These are phyloP conservation scores for Liquidambar formosana DNA, from an alignment of 164 flowering plant genomes.

Conservation along the genomic window DNA sequence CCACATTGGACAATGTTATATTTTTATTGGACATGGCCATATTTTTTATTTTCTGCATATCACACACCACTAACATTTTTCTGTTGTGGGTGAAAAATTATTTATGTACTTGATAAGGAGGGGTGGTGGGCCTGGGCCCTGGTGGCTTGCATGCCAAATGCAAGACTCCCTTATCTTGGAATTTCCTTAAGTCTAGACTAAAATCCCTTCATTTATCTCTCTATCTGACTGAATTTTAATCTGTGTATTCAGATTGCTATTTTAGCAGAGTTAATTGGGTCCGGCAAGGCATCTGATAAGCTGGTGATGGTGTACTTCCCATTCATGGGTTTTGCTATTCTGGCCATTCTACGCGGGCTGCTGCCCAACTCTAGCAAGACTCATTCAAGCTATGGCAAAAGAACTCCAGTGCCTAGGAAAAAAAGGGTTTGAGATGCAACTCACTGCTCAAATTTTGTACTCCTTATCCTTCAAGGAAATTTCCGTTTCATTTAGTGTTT, in stretches of 20 bases:
- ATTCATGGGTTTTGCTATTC: slow-evolving; percentile 49
- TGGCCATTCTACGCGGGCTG: slow-evolving; percentile 66
- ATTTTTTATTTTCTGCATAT: no score
- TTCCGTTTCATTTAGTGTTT: background rate
- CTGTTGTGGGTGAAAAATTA: no score
- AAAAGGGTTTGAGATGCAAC: slow-evolving; percentile 41
- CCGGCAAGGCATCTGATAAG: slow-evolving; percentile 56
- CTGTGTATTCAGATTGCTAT: slow-evolving; percentile 45
- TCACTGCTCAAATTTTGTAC: background rate
- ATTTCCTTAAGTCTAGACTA: background rate
- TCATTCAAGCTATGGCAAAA: slow-evolving; percentile 25
- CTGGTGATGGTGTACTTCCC: slow-evolving; percentile 55
- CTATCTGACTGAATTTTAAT: background rate
- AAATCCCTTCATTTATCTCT: background rate
- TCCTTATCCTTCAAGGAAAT: background rate
- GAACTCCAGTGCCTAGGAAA: slow-evolving; percentile 37
- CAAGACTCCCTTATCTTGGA: background rate
- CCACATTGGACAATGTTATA: background rate
- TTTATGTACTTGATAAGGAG: no score
- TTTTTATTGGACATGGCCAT: background rate
- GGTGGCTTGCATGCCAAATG: no score
- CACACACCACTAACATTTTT: no score
- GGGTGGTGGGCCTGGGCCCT: no score
- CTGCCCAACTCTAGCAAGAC: slow-evolving; percentile 28
- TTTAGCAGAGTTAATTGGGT: slow-evolving; percentile 50